Conservation (phyloP, 371 early-diverging fungal species). For the Lichtheimia ornata region DNA sequence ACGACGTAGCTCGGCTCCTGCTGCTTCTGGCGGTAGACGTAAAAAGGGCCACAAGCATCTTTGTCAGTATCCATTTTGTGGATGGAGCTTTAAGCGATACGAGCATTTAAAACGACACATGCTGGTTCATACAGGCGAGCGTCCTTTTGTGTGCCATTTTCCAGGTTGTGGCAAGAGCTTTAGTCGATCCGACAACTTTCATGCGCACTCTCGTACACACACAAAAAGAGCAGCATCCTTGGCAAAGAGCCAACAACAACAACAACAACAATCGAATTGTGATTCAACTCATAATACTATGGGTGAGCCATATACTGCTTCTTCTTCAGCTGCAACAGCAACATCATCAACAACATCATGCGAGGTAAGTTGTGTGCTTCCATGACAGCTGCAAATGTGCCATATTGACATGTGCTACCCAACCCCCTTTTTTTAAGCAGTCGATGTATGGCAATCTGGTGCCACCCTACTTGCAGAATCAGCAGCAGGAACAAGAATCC, state of each 20-base stretch:
- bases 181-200: conserved; percentile 68
- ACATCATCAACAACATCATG: not conserved
- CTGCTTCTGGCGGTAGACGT: conserved; percentile 1
- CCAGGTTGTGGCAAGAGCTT: conserved; percentile 63
- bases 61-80: conserved; percentile 47
- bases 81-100: conserved; percentile 66
- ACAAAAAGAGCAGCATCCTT: conserved; percentile 14
- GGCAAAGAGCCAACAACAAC: not conserved
- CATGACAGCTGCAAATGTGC: conserved; percentile 1
- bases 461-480: too few species aligned
- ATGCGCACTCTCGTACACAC: conserved; percentile 49
- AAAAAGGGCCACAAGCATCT: conserved; percentile 28
- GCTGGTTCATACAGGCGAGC: conserved; percentile 60
- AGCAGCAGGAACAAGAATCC: too few species aligned
- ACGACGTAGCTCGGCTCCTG: not conserved
- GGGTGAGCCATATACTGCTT: not conserved
- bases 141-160: conserved; percentile 59
- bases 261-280: too few species aligned
- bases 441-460: not conserved
- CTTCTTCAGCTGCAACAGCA: too few species aligned
- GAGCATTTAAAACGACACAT: conserved; percentile 81
- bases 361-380: not conserved
- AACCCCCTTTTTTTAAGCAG: not conserved
- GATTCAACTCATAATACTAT: not conserved
- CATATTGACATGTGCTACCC: not conserved